Base-by-base conservation (phyloP, 768 basidiomycete genomes). In the Agaricus bisporus region DNA sequence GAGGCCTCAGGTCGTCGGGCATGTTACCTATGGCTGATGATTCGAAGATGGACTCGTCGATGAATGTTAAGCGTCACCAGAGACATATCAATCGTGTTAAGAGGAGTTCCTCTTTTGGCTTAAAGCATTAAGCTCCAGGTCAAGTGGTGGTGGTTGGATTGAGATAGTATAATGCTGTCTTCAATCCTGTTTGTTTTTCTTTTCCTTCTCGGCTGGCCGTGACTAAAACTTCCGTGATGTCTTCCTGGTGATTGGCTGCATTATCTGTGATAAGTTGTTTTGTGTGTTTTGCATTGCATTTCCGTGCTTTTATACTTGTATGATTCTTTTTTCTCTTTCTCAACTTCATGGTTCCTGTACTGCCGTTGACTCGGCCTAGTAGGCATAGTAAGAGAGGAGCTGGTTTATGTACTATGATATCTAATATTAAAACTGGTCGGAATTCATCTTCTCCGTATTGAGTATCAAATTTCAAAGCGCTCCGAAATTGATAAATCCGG, bases 21-120 rank as follows among this genome's bases (percentile, higher is more conserved):
- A 37, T n/a, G 17, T 48, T 12, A n/a, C 12, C 25, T 36, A 8
- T 48, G 35, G 29, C 15, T 43, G 29, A 15, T 35, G 41, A 35
- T 32, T 32, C 41, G 26, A 32, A 26, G 29, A 35, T 28, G 29
- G 41, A 29, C 28, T 42, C 28, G 35, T 53, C 38, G 35, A 59
- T 43, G 54, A 60, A 51, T 42, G 38, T 53, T 17, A 53, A 38
- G 45, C 39, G 37, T 41, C 61, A 63, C 47, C 67, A 68, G 8
- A 59, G 63, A 12, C 66, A 66, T 39, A 36, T 70, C 58, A 69
- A 66, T 58, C 64, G 71, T 12, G 59, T 70, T 49, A 70, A 70
- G 68, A 60, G 71, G 28, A 56, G 60, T 4, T 61, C 61, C 2
- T 58, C 32, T 32, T 32, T 32, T 32, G 32, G 32, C 11, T 32